Evolutionary conservation across 305 asterid species (phyloP), one percentile per base, ranked within the genome.

Genomic region (Rubia tinctorum): DNA sequence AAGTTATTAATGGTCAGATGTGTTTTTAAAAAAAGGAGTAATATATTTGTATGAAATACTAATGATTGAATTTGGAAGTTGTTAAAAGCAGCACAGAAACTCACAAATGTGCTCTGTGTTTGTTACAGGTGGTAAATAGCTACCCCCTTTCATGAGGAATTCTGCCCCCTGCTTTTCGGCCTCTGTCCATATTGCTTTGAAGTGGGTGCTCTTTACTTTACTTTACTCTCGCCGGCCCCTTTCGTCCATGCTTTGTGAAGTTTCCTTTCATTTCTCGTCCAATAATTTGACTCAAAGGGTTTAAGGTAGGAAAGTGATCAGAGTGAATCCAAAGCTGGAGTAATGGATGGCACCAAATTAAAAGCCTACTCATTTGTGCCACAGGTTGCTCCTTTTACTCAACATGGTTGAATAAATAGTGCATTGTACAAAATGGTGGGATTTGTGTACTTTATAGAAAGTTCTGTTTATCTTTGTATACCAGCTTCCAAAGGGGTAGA

Each of bases 71-170:
- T 34, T 34, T 34, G 39, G 39, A 34, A 34, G 5, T 1, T 3
- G 39, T 34, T 34, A 34, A 34, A 34, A 34, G 39, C 2, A 34
- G 39, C 39, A 34, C 39, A 34, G 14, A 49, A 49, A 49, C 56
- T 49, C 56, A 49, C 20, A 49, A 53, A 18, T 23, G 64, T 59
- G 64, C 6, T 22, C 9, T 59, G 64, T 59, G 64, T 59, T 59
- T 59, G 64, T 7, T 59, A 22, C 64, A 59, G 64, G 64, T 59
- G 64, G 64, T 59, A 59, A 59, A 59, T 59, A 59, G 10, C 30
- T 0, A 23, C 0, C 64, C 64, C 8, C 9, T 59, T 59, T 20
- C 10, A 6, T 3, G 60, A 53, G 30, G 64, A 23, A 59, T 59
- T 37, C 37, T 59, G 64, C 64, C 64, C 37, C 20, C 20, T 59